Base-by-base conservation (phyloP, 2,329 filamentous ascomycete genomes). In the Talaromyces verruculosus region DNA sequence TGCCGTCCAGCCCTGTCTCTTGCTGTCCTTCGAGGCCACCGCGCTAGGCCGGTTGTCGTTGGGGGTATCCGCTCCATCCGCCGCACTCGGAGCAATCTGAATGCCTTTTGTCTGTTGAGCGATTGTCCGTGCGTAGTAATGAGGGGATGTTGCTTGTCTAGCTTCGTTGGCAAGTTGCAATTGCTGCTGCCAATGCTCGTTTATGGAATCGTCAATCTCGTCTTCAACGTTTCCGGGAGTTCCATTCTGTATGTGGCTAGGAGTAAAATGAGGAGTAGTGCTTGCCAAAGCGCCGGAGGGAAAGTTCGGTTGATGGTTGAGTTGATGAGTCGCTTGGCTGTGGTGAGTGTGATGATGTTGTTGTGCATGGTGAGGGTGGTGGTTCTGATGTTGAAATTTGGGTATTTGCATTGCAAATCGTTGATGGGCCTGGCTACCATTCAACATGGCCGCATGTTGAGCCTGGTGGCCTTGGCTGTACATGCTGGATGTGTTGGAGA, bases 121-220 rank as follows among this genome's bases (percentile, higher is more conserved):
- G 67, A 81, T 79, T 5, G 79, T 73, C n/a, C 79, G 76, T 53
- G 80, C 80, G 76, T 94, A 93, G 77, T 95, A 84, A 84, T 91
- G 82, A 76, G 86, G 84, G 85, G 90, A 79, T 83, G 88, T 81
- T 82, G 88, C 82, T 86, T 91, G 73, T 65, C 86, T 82, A 53
- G 91, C 88, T 68, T 92, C 90, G 70, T 93, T 91, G 69, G 89
- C 90, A 73, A 93, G 81, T 68, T 91, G 88, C 69, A 97, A 80
- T 80, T 99, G 95, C 75, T 95, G 90, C 69, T 90, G 88, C 93
- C 93, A 98, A 78, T 96, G 91, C 69, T 88, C 85, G 69, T 83
- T 87, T 70, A 84, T 82, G n/a, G 84, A 82, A 68, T 88, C 87
- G 68, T 82, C 83, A 30, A 85, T 75, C 37, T 83, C 83, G 67